Evolutionary conservation across 306 rosid genomes (phyloP), one percentile per base, ranked within the genome.

Genomic region (Prunus campanulata): DNA sequence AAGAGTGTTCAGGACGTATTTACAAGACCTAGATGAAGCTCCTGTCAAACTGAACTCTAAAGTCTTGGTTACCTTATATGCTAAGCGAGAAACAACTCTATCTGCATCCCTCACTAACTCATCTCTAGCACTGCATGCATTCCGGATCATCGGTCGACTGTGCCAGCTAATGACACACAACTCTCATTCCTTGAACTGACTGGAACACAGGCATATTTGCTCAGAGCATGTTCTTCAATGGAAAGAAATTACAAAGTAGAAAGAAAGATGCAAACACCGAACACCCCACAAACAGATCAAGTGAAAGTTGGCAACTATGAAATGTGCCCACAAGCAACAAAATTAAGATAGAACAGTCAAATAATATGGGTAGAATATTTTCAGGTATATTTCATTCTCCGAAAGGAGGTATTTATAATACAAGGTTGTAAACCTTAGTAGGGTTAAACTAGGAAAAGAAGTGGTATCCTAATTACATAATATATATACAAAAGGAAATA

Each of bases 141-240:
- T 96, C 98, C 10, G 97, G 98, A 80, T 96, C 96, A 81, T 77
- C 84, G 42, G 90, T 85, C 56, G 94, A 93, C 86, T 92, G 97
- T 72, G 88, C 90, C 91, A 96, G 80, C 88, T 96, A 97, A 86
- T 96, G 96, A 77, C 98, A 96, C 71, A 96, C 94, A 72, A 96
- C 91, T 84, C 93, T 96, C 99, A 96, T 96, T 77, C 99, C 98
- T 85, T 96, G 98, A 66, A 96, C 99, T 20, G 97, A 91, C 99
- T 96, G 88, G 82, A 95, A 46, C 60, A 68, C 39, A 83, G 2
- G 44, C 44, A 80, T 57, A 82, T 70, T 73, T 77, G 20, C 66
- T 77, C 68, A 65, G 61, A 66, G 52, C 70, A 69, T 64, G 62
- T 63, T 70, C 44, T 48, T 39, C 44, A 39, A 18, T 57, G 4